phyloP scores from a whole-genome alignment of 805 yeast genomes.

The Starmerella floris region DNA sequence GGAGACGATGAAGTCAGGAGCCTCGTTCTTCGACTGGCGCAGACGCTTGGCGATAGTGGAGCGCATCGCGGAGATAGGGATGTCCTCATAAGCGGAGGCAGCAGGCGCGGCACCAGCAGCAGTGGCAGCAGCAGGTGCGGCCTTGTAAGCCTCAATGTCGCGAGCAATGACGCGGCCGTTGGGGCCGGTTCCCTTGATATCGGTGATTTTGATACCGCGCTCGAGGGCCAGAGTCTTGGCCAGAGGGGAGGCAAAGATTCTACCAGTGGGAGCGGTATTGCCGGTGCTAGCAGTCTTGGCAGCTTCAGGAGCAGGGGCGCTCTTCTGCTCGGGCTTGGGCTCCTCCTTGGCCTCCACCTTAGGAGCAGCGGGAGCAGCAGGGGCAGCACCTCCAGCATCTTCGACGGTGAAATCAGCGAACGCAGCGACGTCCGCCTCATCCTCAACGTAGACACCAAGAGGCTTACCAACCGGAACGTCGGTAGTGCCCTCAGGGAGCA shows the following conservation, averaged over 20 bases:
- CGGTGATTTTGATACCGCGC: slow-evolving; percentile 75
- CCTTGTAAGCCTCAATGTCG: slow-evolving; percentile 67
- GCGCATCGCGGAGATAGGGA: slow-evolving; percentile 85
- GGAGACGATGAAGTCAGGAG: slow-evolving; percentile 88
- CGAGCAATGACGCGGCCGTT: slow-evolving; percentile 83
- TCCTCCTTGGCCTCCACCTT: slow-evolving; percentile 16
- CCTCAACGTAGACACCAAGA: slow-evolving; percentile 91
- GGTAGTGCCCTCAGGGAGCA: slow-evolving; percentile 51
- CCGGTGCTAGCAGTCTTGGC: not conserved
- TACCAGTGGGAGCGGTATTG: slow-evolving; percentile 33
- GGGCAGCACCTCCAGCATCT: slow-evolving; percentile 53
- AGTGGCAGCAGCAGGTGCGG: slow-evolving; percentile 28
- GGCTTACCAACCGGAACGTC: slow-evolving; percentile 92
- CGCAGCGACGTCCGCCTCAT: slow-evolving; percentile 69
- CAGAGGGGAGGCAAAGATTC: slow-evolving; percentile 87
- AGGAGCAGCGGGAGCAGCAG: slow-evolving; percentile 30
- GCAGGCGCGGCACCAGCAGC: slow-evolving; percentile 27
- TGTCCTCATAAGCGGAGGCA: slow-evolving; percentile 57
- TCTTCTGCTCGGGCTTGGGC: not conserved
- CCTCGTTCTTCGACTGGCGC: slow-evolving; percentile 65
- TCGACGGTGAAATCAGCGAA: slow-evolving; percentile 68
- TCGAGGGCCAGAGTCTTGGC: slow-evolving; percentile 91
- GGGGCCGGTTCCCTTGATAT: slow-evolving; percentile 86
- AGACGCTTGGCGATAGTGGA: slow-evolving; percentile 83
- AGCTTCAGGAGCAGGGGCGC: not conserved